Evolutionary conservation across 495 filamentous ascomycete genomes (phyloP), one percentile per base, ranked within the genome.

Genomic region (Xylaria castorea): DNA sequence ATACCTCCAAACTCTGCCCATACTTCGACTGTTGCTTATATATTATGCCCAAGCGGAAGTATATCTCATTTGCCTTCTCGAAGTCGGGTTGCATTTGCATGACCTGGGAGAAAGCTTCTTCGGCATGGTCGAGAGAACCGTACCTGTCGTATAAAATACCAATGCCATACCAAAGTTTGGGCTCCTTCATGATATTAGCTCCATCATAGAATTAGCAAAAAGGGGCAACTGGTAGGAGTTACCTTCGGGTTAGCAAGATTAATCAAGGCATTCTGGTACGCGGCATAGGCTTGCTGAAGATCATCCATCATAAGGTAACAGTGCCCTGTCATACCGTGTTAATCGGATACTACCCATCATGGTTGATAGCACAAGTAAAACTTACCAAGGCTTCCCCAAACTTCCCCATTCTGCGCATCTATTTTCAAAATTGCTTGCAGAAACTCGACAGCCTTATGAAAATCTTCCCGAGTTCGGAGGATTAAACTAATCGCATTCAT

Each of bases 251-350:
- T 95, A 44, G 91, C 91, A 51, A 99, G 85, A 82, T 98, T 94
- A 74, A 97, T 95, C 18, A 99, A 83, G 16, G 96, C 96, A 77
- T 94, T 92, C 80, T 99, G 96, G 78, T 99, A 99, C 3, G 96
- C 97, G n/a, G 92, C 91, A 80, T 99, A 99, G 2, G 96, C 96
- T 77, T 98, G 93, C 81, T 98, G 96, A 42, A 99, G 81, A 75
- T 99, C 95, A 74, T 99, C 96, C 94, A 98, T 97, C 96, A 99
- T 99, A 30, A 99, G 86, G 77, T 94, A 97, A 81, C 96, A 98
- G 82, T 98, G 97, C 4, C 95, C 94, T 92, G 76, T 7, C 60
- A n/a, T 46, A 3, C 53, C 7, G 7, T 42, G 71, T 79, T 63
- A 76, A 58, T 78, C 55, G 20, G 7, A 48, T 46, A n/a, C 36